Conservation (phyloP, 768 basidiomycete genomes). For the Tricholoma sp. region DNA sequence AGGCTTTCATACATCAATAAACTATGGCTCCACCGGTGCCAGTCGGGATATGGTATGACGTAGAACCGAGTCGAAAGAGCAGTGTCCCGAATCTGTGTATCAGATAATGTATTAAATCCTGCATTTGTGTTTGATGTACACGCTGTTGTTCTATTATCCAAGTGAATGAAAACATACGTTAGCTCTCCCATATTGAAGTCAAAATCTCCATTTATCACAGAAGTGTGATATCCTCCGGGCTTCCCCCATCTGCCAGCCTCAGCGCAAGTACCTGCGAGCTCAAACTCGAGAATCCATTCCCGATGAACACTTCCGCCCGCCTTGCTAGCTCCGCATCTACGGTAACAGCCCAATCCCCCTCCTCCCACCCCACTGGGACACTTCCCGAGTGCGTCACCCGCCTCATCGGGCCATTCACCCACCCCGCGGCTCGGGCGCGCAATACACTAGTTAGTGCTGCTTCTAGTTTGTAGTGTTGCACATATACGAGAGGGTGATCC, state of each 20-base stretch:
- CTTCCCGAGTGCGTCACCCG: conserved; percentile 36
- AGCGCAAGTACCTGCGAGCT: conserved; percentile 40
- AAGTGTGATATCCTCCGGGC: conserved; percentile 31
- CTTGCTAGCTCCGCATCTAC: conserved; percentile 43
- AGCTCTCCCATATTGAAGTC: background rate
- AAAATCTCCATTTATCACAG: conserved; percentile 10
- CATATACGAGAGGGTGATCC: conserved; percentile 40
- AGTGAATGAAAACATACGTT: background rate
- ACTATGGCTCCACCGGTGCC: no score
- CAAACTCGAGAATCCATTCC: conserved; percentile 45
- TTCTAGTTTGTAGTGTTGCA: conserved; percentile 36
- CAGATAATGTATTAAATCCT: no score
- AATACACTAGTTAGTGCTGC: conserved; percentile 28
- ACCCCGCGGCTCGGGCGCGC: conserved; percentile 29
- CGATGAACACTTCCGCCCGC: conserved; percentile 38
- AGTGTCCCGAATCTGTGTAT: no score
- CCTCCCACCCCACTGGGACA: conserved; percentile 30
- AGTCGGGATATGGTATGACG: no score
- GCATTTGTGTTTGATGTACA: background rate
- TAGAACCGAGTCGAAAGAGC: no score
- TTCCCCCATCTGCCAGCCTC: conserved; percentile 31
- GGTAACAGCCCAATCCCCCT: conserved; percentile 38
- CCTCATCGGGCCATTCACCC: conserved; percentile 37
- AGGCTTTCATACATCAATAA: no score
- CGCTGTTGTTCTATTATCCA: background rate